These are phyloP conservation scores for Penicillium occitanis DNA, from an alignment of 2,329 filamentous ascomycete genomes.

Conservation along the genomic window DNA sequence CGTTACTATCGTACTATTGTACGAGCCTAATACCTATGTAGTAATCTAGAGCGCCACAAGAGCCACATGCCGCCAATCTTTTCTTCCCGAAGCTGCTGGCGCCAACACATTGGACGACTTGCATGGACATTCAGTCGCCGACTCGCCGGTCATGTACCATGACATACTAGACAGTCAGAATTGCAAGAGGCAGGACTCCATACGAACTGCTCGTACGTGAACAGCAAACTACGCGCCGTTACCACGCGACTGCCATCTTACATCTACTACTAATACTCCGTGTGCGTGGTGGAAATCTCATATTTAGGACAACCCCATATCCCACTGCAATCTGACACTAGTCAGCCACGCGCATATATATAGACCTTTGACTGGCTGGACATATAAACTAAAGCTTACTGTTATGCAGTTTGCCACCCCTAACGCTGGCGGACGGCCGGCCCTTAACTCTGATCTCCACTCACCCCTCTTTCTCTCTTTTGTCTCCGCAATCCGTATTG, in stretches of 20 bases:
- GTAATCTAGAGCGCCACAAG: slow-evolving; percentile 1
- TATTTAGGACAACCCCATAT: background rate
- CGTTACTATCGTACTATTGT: background rate
- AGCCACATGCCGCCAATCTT: slow-evolving; percentile 5
- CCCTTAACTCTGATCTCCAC: background rate
- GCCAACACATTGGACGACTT: background rate
- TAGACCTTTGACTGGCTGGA: background rate
- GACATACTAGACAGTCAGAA: background rate
- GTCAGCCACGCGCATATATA: slow-evolving; percentile 9
- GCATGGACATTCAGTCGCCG: background rate
- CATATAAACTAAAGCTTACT: no score
- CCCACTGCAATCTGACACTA: slow-evolving; percentile 4
- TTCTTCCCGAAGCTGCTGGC: background rate
- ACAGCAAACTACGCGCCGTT: background rate
- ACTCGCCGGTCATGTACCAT: background rate
- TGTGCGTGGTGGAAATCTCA: background rate
- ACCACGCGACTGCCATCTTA: slow-evolving; percentile 2
- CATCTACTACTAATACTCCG: background rate
- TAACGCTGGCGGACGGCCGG: background rate
- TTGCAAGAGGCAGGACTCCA: background rate
- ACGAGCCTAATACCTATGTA: background rate
- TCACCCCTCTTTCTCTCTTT: background rate
- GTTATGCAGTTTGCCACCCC: background rate
- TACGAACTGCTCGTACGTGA: background rate
- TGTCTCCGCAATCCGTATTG: background rate